Evolutionary conservation across 176 grass and related monocot genomes (phyloP).

Genomic region (Secale cereale): DNA sequence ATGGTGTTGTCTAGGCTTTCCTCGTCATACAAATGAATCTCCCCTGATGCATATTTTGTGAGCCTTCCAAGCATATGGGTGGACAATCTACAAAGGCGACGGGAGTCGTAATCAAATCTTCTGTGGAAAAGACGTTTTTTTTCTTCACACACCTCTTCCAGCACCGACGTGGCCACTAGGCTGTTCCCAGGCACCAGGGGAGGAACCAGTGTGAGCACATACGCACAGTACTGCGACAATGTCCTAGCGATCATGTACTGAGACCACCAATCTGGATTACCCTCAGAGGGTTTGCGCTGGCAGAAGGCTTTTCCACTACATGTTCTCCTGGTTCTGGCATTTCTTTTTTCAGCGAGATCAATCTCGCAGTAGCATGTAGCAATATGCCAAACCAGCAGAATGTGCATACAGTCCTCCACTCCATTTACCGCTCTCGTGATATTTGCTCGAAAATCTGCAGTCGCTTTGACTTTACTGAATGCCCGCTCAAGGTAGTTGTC

Average conservation of each 20-base stretch:
- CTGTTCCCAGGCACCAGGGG: background rate
- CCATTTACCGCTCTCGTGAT: fast-evolving
- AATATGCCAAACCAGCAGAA: slow-evolving; percentile 21
- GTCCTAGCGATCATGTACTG: background rate
- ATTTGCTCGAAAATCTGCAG: fast-evolving
- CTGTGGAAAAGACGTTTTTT: background rate
- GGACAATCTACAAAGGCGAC: background rate
- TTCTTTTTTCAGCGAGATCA: background rate
- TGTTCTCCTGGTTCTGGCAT: too few species aligned
- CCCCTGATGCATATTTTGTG: background rate
- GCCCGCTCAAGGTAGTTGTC: background rate
- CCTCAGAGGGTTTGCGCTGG: background rate
- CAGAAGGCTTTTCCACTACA: background rate
- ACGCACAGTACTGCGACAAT: slow-evolving; percentile 8
- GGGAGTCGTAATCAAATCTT: background rate
- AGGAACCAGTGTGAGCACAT: background rate
- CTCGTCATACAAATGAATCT: background rate
- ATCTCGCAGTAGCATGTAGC: slow-evolving; percentile 27
- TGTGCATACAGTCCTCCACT: background rate
- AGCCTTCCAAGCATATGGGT: background rate
- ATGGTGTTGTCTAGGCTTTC: background rate
- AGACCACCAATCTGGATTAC: background rate
- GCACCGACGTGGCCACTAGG: background rate
- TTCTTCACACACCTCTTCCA: background rate
- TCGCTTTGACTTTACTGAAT: background rate